phyloP scores from a whole-genome alignment of 805 yeast genomes.

The Grigorovia yakushimaensis region DNA sequence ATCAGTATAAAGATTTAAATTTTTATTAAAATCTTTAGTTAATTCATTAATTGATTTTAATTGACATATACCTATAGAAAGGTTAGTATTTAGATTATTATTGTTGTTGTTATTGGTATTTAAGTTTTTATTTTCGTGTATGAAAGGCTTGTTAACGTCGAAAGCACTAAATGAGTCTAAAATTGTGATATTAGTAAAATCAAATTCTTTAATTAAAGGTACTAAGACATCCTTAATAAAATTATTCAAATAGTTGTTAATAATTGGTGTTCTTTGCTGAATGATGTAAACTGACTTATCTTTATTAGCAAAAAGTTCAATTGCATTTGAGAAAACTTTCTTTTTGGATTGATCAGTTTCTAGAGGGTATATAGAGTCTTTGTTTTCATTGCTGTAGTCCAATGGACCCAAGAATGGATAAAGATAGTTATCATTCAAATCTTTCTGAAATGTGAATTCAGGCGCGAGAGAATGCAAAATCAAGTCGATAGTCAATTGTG shows the following conservation, averaged over 20 bases:
- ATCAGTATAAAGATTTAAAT: conserved; percentile 15
- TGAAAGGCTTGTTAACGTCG: conserved; percentile 11
- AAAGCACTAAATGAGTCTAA: conserved; percentile 64
- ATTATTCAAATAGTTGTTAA: conserved; percentile 47
- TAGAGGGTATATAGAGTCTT: not conserved
- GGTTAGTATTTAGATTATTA: not conserved
- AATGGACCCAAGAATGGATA: conserved; percentile 81
- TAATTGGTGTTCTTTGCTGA: conserved; percentile 76
- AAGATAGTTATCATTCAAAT: conserved; percentile 49
- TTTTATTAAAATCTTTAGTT: conserved; percentile 14
- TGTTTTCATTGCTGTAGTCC: conserved; percentile 31
- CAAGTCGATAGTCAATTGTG: conserved; percentile 72
- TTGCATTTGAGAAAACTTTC: conserved; percentile 41
- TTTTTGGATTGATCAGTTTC: conserved; percentile 5
- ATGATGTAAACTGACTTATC: conserved; percentile 41
- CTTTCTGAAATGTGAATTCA: conserved; percentile 40
- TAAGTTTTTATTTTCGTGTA: not conserved
- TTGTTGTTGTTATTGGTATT: not conserved
- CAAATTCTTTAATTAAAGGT: conserved; percentile 36
- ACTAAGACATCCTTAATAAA: conserved; percentile 44
- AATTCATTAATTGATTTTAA: conserved; percentile 17
- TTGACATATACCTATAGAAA: conserved; percentile 20
- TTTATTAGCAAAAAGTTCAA: conserved; percentile 52
- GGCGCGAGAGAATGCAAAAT: conserved; percentile 39
- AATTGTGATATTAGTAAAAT: conserved; percentile 41